These are phyloP conservation scores for Rhodotorula mucilaginosa DNA, from an alignment of 1,284 basidiomycete genomes.

Conservation along the genomic window DNA sequence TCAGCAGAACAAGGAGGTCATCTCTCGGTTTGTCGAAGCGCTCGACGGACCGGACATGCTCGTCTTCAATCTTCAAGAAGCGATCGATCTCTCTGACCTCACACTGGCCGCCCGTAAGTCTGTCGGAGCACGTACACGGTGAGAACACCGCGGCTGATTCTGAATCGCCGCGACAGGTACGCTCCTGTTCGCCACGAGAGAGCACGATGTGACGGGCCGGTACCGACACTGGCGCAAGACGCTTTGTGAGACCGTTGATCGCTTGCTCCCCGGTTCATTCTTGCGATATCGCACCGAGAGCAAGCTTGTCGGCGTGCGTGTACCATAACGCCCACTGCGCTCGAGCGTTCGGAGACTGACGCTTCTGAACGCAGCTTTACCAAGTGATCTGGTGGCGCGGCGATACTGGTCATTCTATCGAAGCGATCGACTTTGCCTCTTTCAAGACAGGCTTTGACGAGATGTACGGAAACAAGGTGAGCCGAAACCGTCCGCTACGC, in stretches of 20 bases:
- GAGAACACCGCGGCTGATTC: background rate
- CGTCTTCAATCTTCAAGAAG: slow-evolving; percentile 90
- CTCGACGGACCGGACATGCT: slow-evolving; percentile 80
- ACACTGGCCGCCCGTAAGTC: slow-evolving; percentile 76
- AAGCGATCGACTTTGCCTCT: slow-evolving; percentile 70
- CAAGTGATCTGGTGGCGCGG: slow-evolving; percentile 76
- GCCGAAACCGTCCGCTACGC: too few species aligned
- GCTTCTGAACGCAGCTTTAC: slow-evolving; percentile 57
- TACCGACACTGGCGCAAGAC: slow-evolving; percentile 84
- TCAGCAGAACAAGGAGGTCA: slow-evolving; percentile 66
- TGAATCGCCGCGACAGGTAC: slow-evolving; percentile 56
- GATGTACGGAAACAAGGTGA: slow-evolving; percentile 88
- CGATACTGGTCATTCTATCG: slow-evolving; percentile 54
- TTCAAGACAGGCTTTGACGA: slow-evolving; percentile 90
- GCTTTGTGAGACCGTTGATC: slow-evolving; percentile 61
- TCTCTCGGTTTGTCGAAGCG: slow-evolving; percentile 65
- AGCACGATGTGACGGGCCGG: slow-evolving; percentile 69
- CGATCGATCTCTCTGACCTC: slow-evolving; percentile 83
- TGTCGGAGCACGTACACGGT: background rate
- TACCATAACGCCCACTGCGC: background rate
- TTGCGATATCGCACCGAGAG: slow-evolving; percentile 72
- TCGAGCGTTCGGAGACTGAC: too few species aligned
- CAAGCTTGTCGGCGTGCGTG: slow-evolving; percentile 51
- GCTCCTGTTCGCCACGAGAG: slow-evolving; percentile 69
- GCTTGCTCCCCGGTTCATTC: slow-evolving; percentile 56